phyloP scores from a whole-genome alignment of 148 eudicot species.

The Camellia japonica region DNA sequence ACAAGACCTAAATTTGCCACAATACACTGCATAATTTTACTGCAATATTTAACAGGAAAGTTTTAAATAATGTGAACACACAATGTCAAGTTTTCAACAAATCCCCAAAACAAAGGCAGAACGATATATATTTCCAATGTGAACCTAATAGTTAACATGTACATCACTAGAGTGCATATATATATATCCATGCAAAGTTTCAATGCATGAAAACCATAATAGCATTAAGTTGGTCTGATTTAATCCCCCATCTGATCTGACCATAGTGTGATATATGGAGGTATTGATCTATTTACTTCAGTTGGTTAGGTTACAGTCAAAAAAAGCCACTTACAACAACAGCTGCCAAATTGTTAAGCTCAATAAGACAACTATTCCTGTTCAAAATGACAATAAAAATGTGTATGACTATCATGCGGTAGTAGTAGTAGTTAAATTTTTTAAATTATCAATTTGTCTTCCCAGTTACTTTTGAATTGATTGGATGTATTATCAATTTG shows the following conservation, averaged over 20 bases:
- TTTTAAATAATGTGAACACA: too few species aligned
- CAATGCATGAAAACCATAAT: not conserved
- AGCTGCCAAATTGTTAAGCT: not conserved
- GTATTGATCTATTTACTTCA: not conserved
- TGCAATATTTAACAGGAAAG: too few species aligned
- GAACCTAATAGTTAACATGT: too few species aligned
- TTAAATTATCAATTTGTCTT: slow-evolving; percentile 1
- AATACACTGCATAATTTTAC: too few species aligned
- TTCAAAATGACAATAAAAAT: not conserved
- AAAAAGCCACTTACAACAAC: not conserved
- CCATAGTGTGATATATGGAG: not conserved
- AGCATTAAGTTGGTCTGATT: not conserved
- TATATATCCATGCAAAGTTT: not conserved
- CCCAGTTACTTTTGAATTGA: not conserved
- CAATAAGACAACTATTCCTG: not conserved
- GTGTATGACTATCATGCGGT: not conserved
- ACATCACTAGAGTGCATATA: too few species aligned
- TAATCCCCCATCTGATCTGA: not conserved
- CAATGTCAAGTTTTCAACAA: too few species aligned
- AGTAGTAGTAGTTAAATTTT: not conserved
- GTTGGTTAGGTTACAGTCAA: not conserved
- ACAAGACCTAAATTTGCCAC: too few species aligned
- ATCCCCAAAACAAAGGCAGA: too few species aligned
- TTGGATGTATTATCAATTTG: not conserved
- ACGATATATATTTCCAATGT: too few species aligned